phyloP scores from a whole-genome alignment of 2,329 filamentous ascomycete species.

The Colletotrichum brevisporum region DNA sequence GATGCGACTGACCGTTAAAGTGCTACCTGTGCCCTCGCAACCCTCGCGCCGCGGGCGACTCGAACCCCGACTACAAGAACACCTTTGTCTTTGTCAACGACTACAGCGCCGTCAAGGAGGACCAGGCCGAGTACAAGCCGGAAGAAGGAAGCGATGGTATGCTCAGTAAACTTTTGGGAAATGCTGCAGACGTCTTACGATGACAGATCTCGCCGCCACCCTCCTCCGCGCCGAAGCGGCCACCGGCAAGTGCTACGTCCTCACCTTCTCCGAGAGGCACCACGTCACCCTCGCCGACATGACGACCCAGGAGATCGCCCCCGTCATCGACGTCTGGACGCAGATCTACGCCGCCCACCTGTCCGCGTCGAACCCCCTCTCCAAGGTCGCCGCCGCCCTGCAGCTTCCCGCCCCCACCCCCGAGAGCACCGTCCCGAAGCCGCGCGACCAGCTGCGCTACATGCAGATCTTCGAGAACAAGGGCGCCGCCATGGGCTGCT shows the following conservation, averaged over 20 bases:
- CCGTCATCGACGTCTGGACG: constrained; percentile 92
- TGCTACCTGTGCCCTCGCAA: constrained; percentile 98
- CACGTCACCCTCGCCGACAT: constrained; percentile 95
- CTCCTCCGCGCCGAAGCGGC: constrained; percentile 88
- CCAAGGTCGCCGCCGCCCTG: constrained; percentile 54
- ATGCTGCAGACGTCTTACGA: no score
- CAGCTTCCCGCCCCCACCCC: constrained; percentile 55
- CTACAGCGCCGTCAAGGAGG: constrained; percentile 95
- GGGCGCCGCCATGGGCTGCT: constrained; percentile 97
- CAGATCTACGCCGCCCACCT: constrained; percentile 88
- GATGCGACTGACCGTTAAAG: constrained; percentile 54
- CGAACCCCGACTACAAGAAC: constrained; percentile 86
- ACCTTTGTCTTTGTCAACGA: constrained; percentile 98
- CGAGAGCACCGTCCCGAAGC: constrained; percentile 59
- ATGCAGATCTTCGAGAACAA: constrained; percentile 99
- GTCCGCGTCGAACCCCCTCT: constrained; percentile 78
- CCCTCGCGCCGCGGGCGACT: constrained; percentile 86
- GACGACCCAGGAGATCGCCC: constrained; percentile 80
- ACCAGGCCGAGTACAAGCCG: constrained; percentile 82
- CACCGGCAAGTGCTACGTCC: constrained; percentile 95
- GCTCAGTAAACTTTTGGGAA: accelerated
- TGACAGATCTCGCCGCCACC: constrained; percentile 76
- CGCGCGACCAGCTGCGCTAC: constrained; percentile 86
- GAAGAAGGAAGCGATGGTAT: constrained; percentile 55
- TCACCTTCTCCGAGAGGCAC: constrained; percentile 93